Conservation (phyloP, 1,284 basidiomycete genomes). For the Calocybe gambosa region DNA sequence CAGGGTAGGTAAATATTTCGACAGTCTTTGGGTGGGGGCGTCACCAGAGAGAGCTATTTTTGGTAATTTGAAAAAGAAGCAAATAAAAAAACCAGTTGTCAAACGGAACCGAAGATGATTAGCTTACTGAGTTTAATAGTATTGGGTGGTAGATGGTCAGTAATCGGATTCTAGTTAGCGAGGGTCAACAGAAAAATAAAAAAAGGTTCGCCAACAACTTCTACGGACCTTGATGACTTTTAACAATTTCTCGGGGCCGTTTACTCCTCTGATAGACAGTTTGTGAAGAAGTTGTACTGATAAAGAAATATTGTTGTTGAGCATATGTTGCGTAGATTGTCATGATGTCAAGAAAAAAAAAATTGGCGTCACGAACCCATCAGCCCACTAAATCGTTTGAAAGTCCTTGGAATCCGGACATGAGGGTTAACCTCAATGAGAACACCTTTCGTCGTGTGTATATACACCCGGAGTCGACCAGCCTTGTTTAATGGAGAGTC, state of each 20-base stretch:
- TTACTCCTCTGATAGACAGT: slow-evolving; percentile 91
- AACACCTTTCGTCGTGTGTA: slow-evolving; percentile 95
- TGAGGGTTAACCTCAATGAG: slow-evolving; percentile 98
- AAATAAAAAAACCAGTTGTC: neutral
- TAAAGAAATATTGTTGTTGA: slow-evolving; percentile 10
- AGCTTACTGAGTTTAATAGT: slow-evolving; percentile 90
- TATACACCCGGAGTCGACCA: slow-evolving; percentile 94
- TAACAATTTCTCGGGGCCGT: slow-evolving; percentile 93
- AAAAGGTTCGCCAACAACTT: neutral
- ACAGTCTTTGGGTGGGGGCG: slow-evolving; percentile 78
- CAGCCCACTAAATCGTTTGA: slow-evolving; percentile 96
- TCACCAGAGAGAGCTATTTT: slow-evolving; percentile 84
- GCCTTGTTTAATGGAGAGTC: slow-evolving; percentile 99
- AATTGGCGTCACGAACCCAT: slow-evolving; percentile 87
- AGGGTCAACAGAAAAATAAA: slow-evolving; percentile 1
- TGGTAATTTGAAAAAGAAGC: too few relatives aligned
- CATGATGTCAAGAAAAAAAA: too few relatives aligned
- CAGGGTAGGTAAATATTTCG: slow-evolving; percentile 63
- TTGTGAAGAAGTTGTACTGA: slow-evolving; percentile 96
- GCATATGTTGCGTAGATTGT: slow-evolving; percentile 1
- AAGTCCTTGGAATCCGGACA: slow-evolving; percentile 95
- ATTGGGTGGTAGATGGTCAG: slow-evolving; percentile 92
- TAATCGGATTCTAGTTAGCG: slow-evolving; percentile 81
- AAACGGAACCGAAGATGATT: slow-evolving; percentile 5
- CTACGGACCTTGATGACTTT: slow-evolving; percentile 80